Conservation (phyloP, 371 early-diverging fungal species). For the Mucor piriformis region DNA sequence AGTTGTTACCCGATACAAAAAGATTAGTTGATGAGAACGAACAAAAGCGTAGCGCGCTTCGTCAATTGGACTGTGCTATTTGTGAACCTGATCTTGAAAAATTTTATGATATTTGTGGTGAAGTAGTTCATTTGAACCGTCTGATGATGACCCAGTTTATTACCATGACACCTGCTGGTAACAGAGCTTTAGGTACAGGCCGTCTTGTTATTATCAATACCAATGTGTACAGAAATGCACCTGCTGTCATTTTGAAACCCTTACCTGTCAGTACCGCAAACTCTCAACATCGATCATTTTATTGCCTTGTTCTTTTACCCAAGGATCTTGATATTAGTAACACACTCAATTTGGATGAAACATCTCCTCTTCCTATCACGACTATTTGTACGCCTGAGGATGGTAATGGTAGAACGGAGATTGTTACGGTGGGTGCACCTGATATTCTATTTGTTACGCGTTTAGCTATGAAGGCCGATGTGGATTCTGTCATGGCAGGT, state of each 20-base stretch:
- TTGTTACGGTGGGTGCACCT: constrained; percentile 60
- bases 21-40: constrained; percentile 63
- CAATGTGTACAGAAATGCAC: constrained; percentile 65
- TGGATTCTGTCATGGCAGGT: constrained; percentile 54
- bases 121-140: constrained; percentile 60
- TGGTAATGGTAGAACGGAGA: constrained; percentile 44
- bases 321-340: constrained; percentile 26
- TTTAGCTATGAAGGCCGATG: constrained; percentile 39
- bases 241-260: constrained; percentile 68
- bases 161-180: constrained; percentile 62
- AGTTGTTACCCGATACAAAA: constrained; percentile 77
- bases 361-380: constrained; percentile 68
- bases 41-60: constrained; percentile 56
- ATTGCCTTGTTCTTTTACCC: constrained; percentile 47
- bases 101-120: constrained; percentile 72
- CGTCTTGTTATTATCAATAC: constrained; percentile 77
- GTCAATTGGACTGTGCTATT: constrained; percentile 81
- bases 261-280: constrained; percentile 32
- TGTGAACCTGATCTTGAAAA: constrained; percentile 76
- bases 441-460: constrained; percentile 72
- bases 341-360: constrained; percentile 31
- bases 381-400: constrained; percentile 52
- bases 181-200: constrained; percentile 68
- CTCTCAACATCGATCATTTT: constrained; percentile 50
- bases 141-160: constrained; percentile 64